Evolutionary conservation across 192 early-diverging fungal genomes (phyloP).

Genomic region (Diversispora epigaea): DNA sequence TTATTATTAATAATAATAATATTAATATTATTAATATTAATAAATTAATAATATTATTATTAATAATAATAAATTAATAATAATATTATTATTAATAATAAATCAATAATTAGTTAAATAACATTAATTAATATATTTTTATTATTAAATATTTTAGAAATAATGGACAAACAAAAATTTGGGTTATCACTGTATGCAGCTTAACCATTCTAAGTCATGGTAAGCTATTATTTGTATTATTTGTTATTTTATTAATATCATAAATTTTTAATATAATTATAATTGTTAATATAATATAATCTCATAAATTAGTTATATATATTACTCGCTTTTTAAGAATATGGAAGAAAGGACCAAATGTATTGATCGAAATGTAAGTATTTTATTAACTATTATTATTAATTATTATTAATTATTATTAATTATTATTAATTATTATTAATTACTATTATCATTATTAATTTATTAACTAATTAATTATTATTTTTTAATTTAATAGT

Average conservation of each 20-base stretch:
- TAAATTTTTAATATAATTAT: not conserved
- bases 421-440: not conserved
- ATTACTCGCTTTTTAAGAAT: not conserved
- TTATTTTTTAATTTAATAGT: no score
- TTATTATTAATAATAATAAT: no score
- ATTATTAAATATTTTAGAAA: no score
- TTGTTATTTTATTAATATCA: no score
- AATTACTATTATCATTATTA: not conserved
- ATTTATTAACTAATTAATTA: not conserved
- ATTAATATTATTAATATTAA: no score
- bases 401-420: not conserved
- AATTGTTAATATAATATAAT: not conserved
- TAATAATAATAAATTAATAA: no score
- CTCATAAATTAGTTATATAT: not conserved
- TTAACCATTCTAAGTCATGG: not conserved
- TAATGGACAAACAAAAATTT: not conserved
- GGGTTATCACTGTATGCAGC: not conserved
- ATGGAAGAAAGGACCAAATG: not conserved
- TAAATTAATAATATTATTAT: no score
- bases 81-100: no score
- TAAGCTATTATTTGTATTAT: not conserved
- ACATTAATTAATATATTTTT: no score
- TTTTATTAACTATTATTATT: not conserved
- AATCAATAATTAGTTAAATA: no score
- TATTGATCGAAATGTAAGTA: conserved; percentile 1